Evolutionary conservation across 257 asterid genomes (phyloP).

Genomic region (Knoxia roxburghii): DNA sequence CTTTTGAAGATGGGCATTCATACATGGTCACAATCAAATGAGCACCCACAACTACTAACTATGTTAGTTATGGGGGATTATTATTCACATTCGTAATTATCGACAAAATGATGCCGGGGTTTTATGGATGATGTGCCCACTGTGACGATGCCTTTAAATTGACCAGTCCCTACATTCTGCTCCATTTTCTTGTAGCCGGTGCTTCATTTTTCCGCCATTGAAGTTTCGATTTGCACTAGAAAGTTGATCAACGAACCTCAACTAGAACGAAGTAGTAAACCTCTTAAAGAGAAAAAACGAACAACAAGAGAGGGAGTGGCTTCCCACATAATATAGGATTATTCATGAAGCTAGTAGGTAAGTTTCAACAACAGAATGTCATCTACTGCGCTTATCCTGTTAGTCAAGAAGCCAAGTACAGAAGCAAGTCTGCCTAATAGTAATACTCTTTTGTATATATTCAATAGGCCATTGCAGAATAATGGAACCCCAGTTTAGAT

Average conservation of each 20-base stretch:
- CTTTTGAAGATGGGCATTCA: too few relatives aligned
- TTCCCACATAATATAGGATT: slow-evolving; percentile 48
- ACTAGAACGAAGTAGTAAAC: neutral
- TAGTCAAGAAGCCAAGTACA: neutral
- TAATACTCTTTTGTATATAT: neutral
- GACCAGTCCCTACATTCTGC: neutral
- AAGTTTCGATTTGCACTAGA: neutral
- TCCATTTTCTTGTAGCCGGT: too few relatives aligned
- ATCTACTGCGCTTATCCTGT: too few relatives aligned
- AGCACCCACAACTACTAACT: neutral
- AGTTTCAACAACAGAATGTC: too few relatives aligned
- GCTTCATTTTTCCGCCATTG: too few relatives aligned
- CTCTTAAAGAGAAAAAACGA: neutral
- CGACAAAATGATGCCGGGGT: neutral
- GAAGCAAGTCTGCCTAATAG: neutral
- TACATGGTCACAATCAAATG: neutral
- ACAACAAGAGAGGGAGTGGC: slow-evolving; percentile 41
- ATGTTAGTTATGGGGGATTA: neutral
- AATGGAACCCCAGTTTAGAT: neutral
- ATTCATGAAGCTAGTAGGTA: slow-evolving; percentile 23
- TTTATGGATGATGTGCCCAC: neutral
- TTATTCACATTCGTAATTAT: neutral
- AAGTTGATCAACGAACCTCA: neutral
- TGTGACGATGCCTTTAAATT: too few relatives aligned
- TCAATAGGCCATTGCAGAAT: neutral